Evolutionary conservation across 495 filamentous ascomycete genomes (phyloP), one percentile per base, ranked within the genome.

Genomic region (Cetradonia linearis): DNA sequence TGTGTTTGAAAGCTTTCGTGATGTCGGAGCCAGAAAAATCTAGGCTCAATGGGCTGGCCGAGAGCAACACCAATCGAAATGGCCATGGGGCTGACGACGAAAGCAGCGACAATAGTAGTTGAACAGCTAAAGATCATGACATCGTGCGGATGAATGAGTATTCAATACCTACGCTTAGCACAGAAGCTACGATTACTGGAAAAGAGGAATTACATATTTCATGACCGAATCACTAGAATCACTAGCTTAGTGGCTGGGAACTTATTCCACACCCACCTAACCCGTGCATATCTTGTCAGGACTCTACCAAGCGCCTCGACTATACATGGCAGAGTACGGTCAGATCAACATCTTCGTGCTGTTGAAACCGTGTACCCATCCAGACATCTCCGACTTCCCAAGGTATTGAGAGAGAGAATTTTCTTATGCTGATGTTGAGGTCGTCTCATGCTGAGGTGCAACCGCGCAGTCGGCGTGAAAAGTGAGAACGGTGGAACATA

Each of bases 1-100:
- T 91, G 13, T 98, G 93, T 70, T 59, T 98, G 63, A 83, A 77
- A 60, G 85, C 86, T 47, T 97, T 96, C 70, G 74, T 88, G 60
- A 95, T 97, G 91, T 77, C 81, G 49, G 73, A 75, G 23, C 72
- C 75, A 20, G 57, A 37, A 28, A 50, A 25, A 4, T 18, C 28
- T 38, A 20, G 31, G 40, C 5, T 46, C 10, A 73, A 76, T 52
- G 77, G 74, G 20, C 70, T 67, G 11, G 74, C 77, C 60, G 72
- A 79, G 53, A 76, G 71, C 60, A 78, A 80, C 57, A 77, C 44
- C 8, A 49, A 56, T 33, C 44, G 31, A 23, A 58, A 49, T 37
- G 59, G 52, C 16, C 47, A 53, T 10, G 47, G 53, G 7, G 20
- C 25, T 42, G 36, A 34, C 23, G 57, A 62, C 20, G 62, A 65